These are phyloP conservation scores for Sclerotinia trifoliorum DNA, from an alignment of 2,329 filamentous ascomycete genomes.

Conservation along the genomic window DNA sequence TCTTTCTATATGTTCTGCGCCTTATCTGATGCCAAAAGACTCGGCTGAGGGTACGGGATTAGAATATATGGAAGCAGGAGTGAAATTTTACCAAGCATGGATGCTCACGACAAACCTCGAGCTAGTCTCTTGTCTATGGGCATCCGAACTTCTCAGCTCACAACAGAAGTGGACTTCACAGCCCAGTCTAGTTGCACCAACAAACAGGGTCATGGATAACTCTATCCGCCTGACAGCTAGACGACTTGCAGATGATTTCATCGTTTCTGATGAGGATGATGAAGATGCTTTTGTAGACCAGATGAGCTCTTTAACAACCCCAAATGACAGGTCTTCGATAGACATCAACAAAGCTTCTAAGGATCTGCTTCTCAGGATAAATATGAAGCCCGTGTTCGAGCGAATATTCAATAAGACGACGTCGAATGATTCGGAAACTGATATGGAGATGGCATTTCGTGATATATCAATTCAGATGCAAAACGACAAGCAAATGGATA, in stretches of 20 bases:
- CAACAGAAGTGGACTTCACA: constrained; percentile 8
- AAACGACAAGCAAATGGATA: constrained; percentile 23
- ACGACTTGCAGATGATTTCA: constrained; percentile 32
- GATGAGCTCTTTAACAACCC: background rate
- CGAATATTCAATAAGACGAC: constrained; percentile 9
- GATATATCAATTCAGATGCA: constrained; percentile 19
- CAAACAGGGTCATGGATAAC: constrained; percentile 21
- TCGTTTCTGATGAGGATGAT: constrained; percentile 33
- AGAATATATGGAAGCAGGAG: constrained; percentile 40
- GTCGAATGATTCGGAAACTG: constrained; percentile 1
- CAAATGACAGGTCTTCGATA: background rate
- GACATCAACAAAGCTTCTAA: background rate
- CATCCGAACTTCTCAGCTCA: constrained; percentile 20
- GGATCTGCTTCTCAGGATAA: constrained; percentile 18
- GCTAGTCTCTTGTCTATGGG: constrained; percentile 45
- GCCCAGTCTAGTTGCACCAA: constrained; percentile 23
- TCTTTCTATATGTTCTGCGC: background rate
- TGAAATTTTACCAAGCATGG: constrained; percentile 50
- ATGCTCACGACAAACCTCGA: constrained; percentile 46
- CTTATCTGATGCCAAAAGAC: constrained; percentile 7
- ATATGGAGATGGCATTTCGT: constrained; percentile 8
- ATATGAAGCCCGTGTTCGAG: constrained; percentile 17
- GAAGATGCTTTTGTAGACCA: constrained; percentile 7
- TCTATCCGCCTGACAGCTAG: constrained; percentile 15
- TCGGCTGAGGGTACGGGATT: constrained; percentile 22